phyloP scores from a whole-genome alignment of 139 green algal genomes.

The Micractinium sp. region DNA sequence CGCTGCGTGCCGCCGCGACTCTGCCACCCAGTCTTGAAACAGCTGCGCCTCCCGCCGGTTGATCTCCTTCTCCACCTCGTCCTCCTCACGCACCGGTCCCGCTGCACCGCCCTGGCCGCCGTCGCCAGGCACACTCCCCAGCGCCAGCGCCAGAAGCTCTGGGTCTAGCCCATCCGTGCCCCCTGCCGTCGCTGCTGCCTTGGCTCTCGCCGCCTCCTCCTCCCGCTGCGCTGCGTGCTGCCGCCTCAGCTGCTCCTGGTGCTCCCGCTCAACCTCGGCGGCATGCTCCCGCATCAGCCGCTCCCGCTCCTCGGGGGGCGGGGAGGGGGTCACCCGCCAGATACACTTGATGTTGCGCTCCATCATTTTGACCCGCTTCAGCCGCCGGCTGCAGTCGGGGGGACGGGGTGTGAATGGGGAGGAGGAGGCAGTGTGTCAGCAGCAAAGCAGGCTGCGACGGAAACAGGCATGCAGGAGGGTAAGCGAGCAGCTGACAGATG shows the following conservation, averaged over 20 bases:
- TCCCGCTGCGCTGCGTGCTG: constrained; percentile 8
- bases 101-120: not conserved
- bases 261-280: constrained; percentile 8
- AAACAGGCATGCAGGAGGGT: not conserved
- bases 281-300: not conserved
- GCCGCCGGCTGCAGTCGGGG: constrained; percentile 41
- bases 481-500: not conserved
- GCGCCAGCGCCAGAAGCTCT: constrained; percentile 21
- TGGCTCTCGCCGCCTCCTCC: not conserved
- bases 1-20: constrained; percentile 1
- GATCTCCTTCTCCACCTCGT: constrained; percentile 35
- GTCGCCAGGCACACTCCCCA: constrained; percentile 4
- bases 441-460: not conserved
- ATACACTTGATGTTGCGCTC: constrained; percentile 65
- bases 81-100: constrained; percentile 7
- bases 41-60: constrained; percentile 62
- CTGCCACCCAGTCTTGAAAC: constrained; percentile 51
- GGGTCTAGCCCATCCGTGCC: constrained; percentile 12
- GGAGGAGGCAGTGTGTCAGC: not conserved
- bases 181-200: not conserved
- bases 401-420: too few species aligned
- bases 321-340: constrained; percentile 77
- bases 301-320: constrained; percentile 49
- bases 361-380: constrained; percentile 75
- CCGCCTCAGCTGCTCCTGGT: constrained; percentile 22